Base-by-base conservation (phyloP, 2,329 filamentous ascomycete species). In the Colletotrichum musae region DNA sequence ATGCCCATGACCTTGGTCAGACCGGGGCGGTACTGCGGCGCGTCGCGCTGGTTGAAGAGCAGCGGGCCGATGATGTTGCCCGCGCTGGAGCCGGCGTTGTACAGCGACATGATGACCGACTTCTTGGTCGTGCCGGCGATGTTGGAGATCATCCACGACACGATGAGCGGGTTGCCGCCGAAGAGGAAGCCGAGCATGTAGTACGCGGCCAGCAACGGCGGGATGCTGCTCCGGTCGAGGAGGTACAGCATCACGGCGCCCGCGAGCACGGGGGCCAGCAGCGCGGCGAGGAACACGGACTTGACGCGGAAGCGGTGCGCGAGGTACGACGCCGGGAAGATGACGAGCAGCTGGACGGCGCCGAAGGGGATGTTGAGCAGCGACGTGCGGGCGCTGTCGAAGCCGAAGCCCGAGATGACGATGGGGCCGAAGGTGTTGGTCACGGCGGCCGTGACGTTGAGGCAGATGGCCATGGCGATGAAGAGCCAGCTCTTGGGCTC, bases 361-460 rank as follows among this genome's bases (percentile, higher is more conserved):
- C 90, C 90, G 69, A 92, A 92, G 0, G 91, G 91, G 72, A 92
- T 92, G 75, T 91, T 92, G 18, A 92, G 83, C 4, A 92, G 79
- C 4, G 86, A 88, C 0, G 89, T 88, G 2, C 74, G 81, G 77
- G 85, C 88, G 62, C 87, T 86, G 75, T 89, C 84, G 70, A 87
- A 91, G 0, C 89, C 88, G 2, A 92, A 83, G 0, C 89, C 88
- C 7, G 80, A 81, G 5, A 93, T 77, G 64, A 92, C 91, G 9
- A 92, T 79, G 0, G 90, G 89, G 0, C 90, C 90, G 67, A 92
- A 92, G 1, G 86, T 89, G 75, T 89, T 91, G 24, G 87, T 88
- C 2, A 92, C 89, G 12, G 84, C 82, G 2, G 89, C 88, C 1
- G 88, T 89, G n/a, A 91, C 85, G 74, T 92, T 92, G 59, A 91